A percentile compares a stretch with the other conserved stretches of the same genome.
phyloP scores from a whole-genome alignment of 1,284 basidiomycete species.

The Cerrena zonata region DNA sequence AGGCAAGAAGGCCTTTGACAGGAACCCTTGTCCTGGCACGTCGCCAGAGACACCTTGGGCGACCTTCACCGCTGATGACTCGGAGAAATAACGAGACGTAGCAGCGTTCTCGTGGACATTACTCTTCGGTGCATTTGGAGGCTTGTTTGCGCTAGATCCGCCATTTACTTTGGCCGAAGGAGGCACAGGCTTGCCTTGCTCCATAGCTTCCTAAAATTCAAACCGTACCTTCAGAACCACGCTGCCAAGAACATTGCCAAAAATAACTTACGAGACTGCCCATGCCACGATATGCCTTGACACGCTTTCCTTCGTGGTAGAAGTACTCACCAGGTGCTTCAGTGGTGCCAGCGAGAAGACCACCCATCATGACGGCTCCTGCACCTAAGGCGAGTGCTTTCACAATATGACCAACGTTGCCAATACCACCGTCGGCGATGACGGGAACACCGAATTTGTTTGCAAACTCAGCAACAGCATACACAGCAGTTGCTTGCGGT shows the following conservation, averaged over 20 bases:
- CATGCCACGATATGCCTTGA: conserved; percentile 99
- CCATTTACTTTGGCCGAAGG: conserved; percentile 27
- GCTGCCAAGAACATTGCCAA: not conserved
- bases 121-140: conserved; percentile 40
- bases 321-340: conserved; percentile 99
- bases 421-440: conserved; percentile 95
- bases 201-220: conserved; percentile 75
- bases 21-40: conserved; percentile 94
- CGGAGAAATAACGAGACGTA: conserved; percentile 95
- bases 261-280: conserved; percentile 61
- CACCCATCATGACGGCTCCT: conserved; percentile 98
- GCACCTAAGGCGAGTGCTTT: conserved; percentile 94
- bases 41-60: conserved; percentile 96
- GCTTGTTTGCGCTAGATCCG: conserved; percentile 39
- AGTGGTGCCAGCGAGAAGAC: conserved; percentile 90
- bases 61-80: conserved; percentile 91
- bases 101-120: conserved; percentile 86
- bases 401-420: conserved; percentile 95
- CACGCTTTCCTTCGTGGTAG: conserved; percentile 96
- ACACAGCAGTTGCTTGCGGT: conserved; percentile 95
- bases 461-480: conserved; percentile 91
- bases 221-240: not conserved
- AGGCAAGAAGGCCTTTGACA: conserved; percentile 85
- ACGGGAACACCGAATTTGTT: conserved; percentile 92
- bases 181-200: conserved; percentile 60